Evolutionary conservation across 306 rosid genomes (phyloP), one percentile per base, ranked within the genome.

Genomic region (Dalbergia cochinchinensis): DNA sequence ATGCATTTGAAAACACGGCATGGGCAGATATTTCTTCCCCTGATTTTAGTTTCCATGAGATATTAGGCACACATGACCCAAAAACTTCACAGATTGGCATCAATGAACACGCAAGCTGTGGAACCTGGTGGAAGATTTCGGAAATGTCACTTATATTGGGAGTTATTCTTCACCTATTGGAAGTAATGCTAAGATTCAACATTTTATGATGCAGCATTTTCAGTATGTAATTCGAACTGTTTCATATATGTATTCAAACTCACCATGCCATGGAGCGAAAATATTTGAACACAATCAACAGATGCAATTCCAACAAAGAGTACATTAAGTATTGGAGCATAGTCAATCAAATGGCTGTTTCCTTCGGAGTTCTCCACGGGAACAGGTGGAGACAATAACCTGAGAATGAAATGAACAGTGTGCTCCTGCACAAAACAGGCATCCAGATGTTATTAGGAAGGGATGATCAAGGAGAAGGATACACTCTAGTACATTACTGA

Each of bases 81-180:
- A 93, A 95, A 78, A 95, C 96, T 88, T 95, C 99, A 79, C 99
- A 95, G 80, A 95, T 93, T 54, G 99, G 98, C 99, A 95, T 95
- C 88, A 95, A 80, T 15, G 97, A 91, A 85, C 98, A 93, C 16
- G 97, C 98, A 64, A 95, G 99, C 80, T 93, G 99, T 37, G 99
- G 99, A 75, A 90, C 97, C 99, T 96, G 84, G 61, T 57, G 81
- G 14, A 39, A 81, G 68, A 82, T 82, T 83, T 61, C 33, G 76
- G 55, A 54, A 84, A 68, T 53, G 78, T 7, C 11, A 64, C 62
- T 60, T 65, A 61, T 14, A 75, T 69, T 60, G 77, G 44, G 59
- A 53, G 8, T 12, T 65, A 13, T 42, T 18, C 50, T 61, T 66
- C 37, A 26, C 31, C 31, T 55, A 51, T 26, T 65, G 41, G 11